Percentiles rank a stretch among this genome's conserved stretches.
Conservation (phyloP, 202 grass and related monocot genomes). For the Setaria viridis region DNA sequence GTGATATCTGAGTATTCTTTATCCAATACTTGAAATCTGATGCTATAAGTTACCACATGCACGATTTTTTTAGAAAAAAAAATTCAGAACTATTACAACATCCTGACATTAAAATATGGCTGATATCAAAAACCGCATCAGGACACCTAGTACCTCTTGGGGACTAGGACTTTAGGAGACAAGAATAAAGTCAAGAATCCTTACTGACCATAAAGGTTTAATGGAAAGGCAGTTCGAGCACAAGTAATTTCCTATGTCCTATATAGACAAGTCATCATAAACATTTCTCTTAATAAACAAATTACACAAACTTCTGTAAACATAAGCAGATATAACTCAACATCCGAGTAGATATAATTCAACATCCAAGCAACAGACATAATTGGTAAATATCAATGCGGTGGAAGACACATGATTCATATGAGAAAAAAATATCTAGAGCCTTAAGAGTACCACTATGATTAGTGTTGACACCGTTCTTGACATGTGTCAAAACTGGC, state of each 20-base stretch:
- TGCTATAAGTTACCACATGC: background rate
- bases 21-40: background rate
- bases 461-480: background rate
- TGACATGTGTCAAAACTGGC: too few relatives aligned
- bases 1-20: background rate
- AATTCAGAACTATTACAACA: background rate
- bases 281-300: constrained; percentile 12
- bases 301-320: background rate
- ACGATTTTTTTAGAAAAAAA: background rate
- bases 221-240: background rate
- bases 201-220: background rate
- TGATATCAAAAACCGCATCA: constrained; percentile 1
- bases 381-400: constrained; percentile 22
- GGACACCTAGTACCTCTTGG: background rate
- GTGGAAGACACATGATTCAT: background rate
- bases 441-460: background rate
- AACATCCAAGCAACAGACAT: background rate
- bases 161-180: background rate
- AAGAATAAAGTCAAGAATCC: constrained; percentile 2
- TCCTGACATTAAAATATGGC: background rate
- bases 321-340: background rate
- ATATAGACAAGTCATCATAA: constrained; percentile 9
- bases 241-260: background rate
- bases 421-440: background rate
- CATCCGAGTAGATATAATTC: background rate